Evolutionary conservation across 352 stramenopile genomes (phyloP), one percentile per base, ranked within the genome.

Genomic region (Globisporangium camurandrum): DNA sequence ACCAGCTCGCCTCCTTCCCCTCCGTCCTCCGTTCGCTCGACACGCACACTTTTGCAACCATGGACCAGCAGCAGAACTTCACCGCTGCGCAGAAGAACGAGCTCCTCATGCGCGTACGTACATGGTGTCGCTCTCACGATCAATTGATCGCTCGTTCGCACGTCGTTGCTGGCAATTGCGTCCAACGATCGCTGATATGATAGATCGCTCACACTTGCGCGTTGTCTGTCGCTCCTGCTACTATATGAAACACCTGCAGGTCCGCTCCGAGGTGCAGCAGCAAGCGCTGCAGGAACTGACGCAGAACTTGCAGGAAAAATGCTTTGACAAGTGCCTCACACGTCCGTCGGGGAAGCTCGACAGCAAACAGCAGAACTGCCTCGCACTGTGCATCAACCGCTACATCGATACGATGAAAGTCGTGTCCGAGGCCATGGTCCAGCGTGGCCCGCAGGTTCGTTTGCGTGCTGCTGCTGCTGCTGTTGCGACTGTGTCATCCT

Each of bases 351-450:
- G 75, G 56, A 92, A 91, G 67, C 66, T 95, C 34, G 81, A 91
- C 62, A 80, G 74, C 73, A 95, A 95, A 75, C 82, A 95, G 70
- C 84, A 95, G 67, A 91, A 91, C 61, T 95, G 84, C 71, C 58
- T 95, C 27, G 78, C 78, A 46, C 64, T 93, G 41, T 95, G 84
- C 61, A 88, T 92, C 57, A 91, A 95, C 62, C 60, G 84, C 69
- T 95, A 95, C 76, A 89, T 95, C 48, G 82, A 95, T 62, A 93
- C 84, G 24, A 93, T 95, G 82, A 91, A 93, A 67, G 76, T 88
- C 30, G 84, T 95, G 26, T 93, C 80, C 46, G 69, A 92, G 49
- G 62, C 76, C 26, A 89, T 95, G 75, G 67, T 77, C 40, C 67
- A 88, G 64, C 81, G 81, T 38, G 77, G 77, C 26, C 64, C 67